These are phyloP conservation scores for Aspergillus bertholletiae DNA, from an alignment of 495 filamentous ascomycete species.

Conservation along the genomic window DNA sequence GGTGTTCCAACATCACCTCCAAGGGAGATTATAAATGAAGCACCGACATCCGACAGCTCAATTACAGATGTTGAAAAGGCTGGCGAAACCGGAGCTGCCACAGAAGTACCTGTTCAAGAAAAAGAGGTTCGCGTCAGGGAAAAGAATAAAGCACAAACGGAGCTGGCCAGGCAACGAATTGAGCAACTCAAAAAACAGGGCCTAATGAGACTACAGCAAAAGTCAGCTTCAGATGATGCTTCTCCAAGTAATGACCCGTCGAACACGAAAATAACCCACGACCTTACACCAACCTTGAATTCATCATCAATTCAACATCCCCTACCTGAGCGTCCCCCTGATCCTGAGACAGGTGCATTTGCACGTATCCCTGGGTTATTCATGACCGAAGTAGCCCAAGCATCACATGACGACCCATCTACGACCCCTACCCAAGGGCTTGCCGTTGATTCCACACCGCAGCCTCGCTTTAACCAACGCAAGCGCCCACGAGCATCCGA, in stretches of 20 bases:
- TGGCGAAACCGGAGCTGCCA: conserved; percentile 1
- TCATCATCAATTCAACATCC: conserved; percentile 33
- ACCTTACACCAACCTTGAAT: neutral
- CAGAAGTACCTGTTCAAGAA: conserved; percentile 13
- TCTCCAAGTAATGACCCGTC: conserved; percentile 1
- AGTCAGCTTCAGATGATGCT: conserved; percentile 14
- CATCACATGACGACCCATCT: conserved; percentile 1
- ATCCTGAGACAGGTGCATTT: conserved; percentile 21
- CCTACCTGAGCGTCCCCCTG: conserved; percentile 41
- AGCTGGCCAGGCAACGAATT: conserved; percentile 49
- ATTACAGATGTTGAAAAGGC: conserved; percentile 12
- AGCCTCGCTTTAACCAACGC: conserved; percentile 38
- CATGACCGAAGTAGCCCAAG: conserved; percentile 33
- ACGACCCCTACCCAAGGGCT: conserved; percentile 8
- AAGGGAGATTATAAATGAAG: conserved; percentile 13
- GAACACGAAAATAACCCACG: conserved; percentile 1
- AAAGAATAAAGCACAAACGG: conserved; percentile 55
- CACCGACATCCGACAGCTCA: conserved; percentile 13
- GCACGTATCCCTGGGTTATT: conserved; percentile 52
- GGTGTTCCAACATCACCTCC: conserved; percentile 16
- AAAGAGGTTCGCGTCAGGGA: conserved; percentile 36
- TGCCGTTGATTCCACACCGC: conserved; percentile 22
- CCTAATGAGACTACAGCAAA: conserved; percentile 30
- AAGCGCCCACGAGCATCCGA: conserved; percentile 88
- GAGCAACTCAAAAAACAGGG: conserved; percentile 48